Conservation (phyloP, 2,329 filamentous ascomycete genomes). For the Hymenoscyphus occultus region DNA sequence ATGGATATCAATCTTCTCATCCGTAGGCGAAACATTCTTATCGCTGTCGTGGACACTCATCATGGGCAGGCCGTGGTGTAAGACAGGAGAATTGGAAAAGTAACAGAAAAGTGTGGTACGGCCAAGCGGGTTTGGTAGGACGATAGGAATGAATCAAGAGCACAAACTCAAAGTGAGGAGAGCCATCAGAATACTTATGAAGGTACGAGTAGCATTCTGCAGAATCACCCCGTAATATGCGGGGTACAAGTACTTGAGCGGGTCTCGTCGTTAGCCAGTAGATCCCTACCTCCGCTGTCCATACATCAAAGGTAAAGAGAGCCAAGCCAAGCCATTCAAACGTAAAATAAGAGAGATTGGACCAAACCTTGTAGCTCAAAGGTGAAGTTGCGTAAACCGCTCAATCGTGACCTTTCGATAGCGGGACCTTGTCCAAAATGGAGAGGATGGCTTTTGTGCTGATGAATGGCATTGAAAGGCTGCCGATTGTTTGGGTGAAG, state of each 20-base stretch:
- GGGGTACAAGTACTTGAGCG: conserved; percentile 4
- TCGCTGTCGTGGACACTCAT: not conserved
- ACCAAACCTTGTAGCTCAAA: not conserved
- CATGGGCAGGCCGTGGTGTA: not conserved
- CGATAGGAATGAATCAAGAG: not conserved
- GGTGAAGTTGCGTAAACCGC: not conserved
- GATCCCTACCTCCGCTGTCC: not conserved
- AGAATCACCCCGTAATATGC: conserved; percentile 1
- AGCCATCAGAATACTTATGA: conserved; percentile 6
- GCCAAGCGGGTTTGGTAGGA: not conserved
- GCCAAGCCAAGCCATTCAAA: not conserved
- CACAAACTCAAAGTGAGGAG: not conserved
- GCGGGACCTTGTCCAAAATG: not conserved
- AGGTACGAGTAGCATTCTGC: not conserved
- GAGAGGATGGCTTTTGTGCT: not conserved
- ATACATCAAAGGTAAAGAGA: not conserved
- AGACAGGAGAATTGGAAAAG: conserved; percentile 2
- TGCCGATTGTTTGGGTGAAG: not conserved
- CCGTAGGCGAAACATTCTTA: not conserved
- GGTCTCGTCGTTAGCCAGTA: not conserved
- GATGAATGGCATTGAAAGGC: not conserved
- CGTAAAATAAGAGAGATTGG: not conserved
- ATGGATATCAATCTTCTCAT: conserved; percentile 12
- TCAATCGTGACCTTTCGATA: not conserved
- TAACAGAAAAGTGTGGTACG: not conserved